A percentile compares a stretch with the other conserved stretches of the same genome.
Evolutionary conservation across 1,139 yeast species (phyloP).

Genomic region (Pichia sp.): DNA sequence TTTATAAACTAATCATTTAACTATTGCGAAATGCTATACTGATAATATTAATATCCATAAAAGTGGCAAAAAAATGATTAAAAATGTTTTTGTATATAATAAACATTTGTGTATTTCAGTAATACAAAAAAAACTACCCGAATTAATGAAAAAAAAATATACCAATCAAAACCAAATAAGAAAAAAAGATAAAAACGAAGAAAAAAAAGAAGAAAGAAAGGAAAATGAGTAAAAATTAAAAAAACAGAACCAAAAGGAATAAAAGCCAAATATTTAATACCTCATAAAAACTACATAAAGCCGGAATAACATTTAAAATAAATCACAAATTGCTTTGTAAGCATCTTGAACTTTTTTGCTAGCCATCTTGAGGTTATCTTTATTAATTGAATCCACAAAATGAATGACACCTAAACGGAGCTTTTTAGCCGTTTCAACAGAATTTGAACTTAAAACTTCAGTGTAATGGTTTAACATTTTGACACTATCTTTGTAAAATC

Average conservation of each 20-base stretch:
- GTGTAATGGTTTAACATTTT: neutral
- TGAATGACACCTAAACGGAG: neutral
- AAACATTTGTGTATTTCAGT: too few species aligned
- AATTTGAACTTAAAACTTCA: neutral
- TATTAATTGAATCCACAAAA: neutral
- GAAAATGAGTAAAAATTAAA: neutral
- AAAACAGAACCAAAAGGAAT: neutral
- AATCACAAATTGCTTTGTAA: neutral
- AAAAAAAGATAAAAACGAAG: neutral
- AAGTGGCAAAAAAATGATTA: too few species aligned
- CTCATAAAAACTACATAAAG: too few species aligned
- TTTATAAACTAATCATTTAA: too few species aligned
- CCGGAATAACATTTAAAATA: neutral
- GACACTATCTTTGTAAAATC: neutral
- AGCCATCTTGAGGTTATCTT: too few species aligned
- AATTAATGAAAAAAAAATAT: too few species aligned
- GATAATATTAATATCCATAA: too few species aligned
- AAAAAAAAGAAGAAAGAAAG: neutral
- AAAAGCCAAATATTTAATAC: neutral
- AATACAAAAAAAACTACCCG: neutral
- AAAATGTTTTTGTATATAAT: too few species aligned
- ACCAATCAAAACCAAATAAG: too few species aligned
- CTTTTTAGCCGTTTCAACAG: neutral
- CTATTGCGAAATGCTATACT: too few species aligned
- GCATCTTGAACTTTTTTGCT: neutral